Conservation (phyloP, 2,329 filamentous ascomycete species). For the Fusarium begoniae region DNA sequence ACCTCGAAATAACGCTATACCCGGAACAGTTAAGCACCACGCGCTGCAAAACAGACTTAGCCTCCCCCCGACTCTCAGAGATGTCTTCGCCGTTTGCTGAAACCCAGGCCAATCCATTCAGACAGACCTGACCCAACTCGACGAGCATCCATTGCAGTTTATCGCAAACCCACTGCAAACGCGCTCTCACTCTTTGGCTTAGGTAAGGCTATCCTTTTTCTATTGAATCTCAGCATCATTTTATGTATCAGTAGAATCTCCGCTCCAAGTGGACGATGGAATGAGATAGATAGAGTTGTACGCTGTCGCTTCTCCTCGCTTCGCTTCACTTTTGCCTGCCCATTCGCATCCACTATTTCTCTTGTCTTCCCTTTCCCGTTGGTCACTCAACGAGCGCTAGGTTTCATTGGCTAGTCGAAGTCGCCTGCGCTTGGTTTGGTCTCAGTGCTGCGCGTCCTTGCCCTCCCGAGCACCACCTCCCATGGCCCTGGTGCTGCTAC, state of each 20-base stretch:
- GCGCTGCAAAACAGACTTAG: constrained; percentile 30
- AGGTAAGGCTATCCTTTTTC: constrained; percentile 46
- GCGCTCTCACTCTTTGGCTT: constrained; percentile 37
- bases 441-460: constrained; percentile 42
- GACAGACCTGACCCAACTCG: constrained; percentile 24
- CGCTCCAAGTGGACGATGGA: constrained; percentile 11
- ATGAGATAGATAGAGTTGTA: constrained; percentile 36
- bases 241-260: not conserved
- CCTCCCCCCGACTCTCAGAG: constrained; percentile 37
- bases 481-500: constrained; percentile 5
- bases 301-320: constrained; percentile 29
- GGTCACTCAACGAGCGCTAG: constrained; percentile 6
- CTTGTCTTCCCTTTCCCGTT: constrained; percentile 21
- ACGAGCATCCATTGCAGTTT: constrained; percentile 45
- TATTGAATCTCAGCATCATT: constrained; percentile 16
- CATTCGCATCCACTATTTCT: constrained; percentile 25
- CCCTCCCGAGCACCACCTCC: not conserved
- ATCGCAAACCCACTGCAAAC: constrained; percentile 38
- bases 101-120: constrained; percentile 45
- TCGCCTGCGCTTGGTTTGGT: constrained; percentile 31
- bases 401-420: constrained; percentile 23
- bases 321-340: constrained; percentile 29
- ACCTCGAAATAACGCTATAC: constrained; percentile 42
- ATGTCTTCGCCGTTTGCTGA: constrained; percentile 45
- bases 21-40: constrained; percentile 40